These are phyloP conservation scores for Paecilomyces sp. DNA, from an alignment of 2,329 filamentous ascomycete species.

Conservation along the genomic window DNA sequence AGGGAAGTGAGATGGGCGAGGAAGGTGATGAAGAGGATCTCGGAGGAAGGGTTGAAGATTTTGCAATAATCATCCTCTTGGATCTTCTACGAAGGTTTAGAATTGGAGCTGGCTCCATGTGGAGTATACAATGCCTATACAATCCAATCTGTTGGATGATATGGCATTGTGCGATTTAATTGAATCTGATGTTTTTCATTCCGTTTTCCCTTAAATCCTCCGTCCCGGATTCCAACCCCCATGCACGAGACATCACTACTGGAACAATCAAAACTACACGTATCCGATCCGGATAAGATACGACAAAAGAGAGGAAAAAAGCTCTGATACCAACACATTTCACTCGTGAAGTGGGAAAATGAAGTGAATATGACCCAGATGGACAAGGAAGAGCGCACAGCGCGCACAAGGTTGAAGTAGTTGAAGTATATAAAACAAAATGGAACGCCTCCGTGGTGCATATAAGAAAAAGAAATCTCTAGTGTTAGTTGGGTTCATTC, in stretches of 20 bases:
- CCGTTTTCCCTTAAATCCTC: too few relatives aligned
- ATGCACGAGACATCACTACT: too few relatives aligned
- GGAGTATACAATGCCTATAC: too few relatives aligned
- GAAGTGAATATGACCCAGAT: neutral
- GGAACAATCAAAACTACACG: neutral
- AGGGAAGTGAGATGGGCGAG: neutral
- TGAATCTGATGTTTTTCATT: too few relatives aligned
- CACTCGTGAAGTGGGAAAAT: neutral
- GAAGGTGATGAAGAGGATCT: conserved; percentile 1
- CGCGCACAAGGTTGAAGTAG: neutral
- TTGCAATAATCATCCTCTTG: neutral
- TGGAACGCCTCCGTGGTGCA: neutral
- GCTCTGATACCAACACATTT: neutral
- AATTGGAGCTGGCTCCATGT: too few relatives aligned
- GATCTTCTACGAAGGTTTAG: too few relatives aligned
- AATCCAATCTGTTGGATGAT: too few relatives aligned
- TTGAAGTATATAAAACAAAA: neutral
- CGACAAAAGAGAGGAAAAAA: neutral
- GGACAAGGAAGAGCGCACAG: neutral
- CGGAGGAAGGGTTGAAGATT: neutral
- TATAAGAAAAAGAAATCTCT: neutral
- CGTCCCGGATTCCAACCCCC: too few relatives aligned
- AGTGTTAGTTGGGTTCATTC: conserved; percentile 48
- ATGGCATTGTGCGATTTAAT: too few relatives aligned
- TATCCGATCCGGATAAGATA: neutral